Percentiles rank a stretch among this genome's conserved stretches.
phyloP scores from a whole-genome alignment of 2,329 filamentous ascomycete genomes.

The Aspergillus pseudoterreus region DNA sequence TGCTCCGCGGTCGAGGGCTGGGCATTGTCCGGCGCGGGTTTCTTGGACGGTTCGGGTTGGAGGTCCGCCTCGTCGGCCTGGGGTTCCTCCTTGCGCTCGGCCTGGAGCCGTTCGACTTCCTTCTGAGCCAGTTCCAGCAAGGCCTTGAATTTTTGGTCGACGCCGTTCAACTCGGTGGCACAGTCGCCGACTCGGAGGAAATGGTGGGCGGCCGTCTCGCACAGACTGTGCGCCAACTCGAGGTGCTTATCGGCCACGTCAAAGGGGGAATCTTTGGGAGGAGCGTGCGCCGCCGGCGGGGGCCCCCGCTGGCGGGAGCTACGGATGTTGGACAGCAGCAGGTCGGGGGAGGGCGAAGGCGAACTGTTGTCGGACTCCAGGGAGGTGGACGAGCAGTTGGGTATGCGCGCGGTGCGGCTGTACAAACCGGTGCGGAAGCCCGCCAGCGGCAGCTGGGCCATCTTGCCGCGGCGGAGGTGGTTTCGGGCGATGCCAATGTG shows the following conservation, averaged over 20 bases:
- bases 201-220: conserved; percentile 83
- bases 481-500: conserved; percentile 78
- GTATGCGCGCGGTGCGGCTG: conserved; percentile 6
- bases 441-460: conserved; percentile 37
- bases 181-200: conserved; percentile 87
- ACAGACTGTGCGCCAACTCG: conserved; percentile 75
- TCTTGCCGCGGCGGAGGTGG: conserved; percentile 79
- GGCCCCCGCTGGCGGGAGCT: conserved; percentile 21
- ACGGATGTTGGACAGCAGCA: conserved; percentile 21
- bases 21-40: neutral
- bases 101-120: conserved; percentile 56
- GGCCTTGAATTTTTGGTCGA: conserved; percentile 61
- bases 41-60: conserved; percentile 2
- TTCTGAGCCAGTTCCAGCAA: conserved; percentile 59
- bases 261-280: conserved; percentile 56
- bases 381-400: neutral
- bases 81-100: conserved; percentile 43
- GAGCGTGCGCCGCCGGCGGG: conserved; percentile 48
- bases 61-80: conserved; percentile 12
- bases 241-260: conserved; percentile 74
- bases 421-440: conserved; percentile 20
- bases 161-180: conserved; percentile 67
- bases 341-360: conserved; percentile 3
- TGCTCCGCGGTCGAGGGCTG: neutral
- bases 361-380: neutral